Base-by-base conservation (phyloP, 2,329 filamentous ascomycete genomes). In the Onygena corvina region DNA sequence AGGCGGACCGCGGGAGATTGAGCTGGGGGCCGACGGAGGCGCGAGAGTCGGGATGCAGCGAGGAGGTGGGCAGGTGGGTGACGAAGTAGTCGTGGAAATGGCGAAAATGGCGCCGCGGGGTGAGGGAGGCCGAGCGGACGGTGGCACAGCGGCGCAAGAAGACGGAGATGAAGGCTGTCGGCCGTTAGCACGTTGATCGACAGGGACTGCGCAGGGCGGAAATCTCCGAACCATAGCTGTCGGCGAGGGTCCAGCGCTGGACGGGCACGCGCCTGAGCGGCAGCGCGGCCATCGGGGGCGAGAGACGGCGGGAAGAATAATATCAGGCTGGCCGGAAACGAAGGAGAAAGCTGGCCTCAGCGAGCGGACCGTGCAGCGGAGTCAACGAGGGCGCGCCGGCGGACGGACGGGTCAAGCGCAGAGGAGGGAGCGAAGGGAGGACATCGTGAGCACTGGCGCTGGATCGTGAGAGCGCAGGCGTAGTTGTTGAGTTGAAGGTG, bases 1-100 rank as follows among this genome's bases (percentile, higher is more conserved):
- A 92, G 20, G 86, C 86, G 57, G 86, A 79, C 58, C 88, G 84
- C 45, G 89, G 89, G 4, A 95, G 78, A 64, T 92, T 89, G 65
- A 94, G 88, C 57, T 86, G 83, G 25, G 80, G 80, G 2, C 80
- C 81, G 23, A 70, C 62, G 14, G 75, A 68, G 18, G 73, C 70
- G 49, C 80, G 75, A 30, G 85, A 84, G 66, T 96, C 90, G 5
- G 92, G 90, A 59, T 95, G 86, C 38, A 94, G 76, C 2, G 89
- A 95, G 11, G 88, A 93, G 14, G 88, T 94, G 3, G 92, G 90
- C 1, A 98, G 77, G 65, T 95, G 87, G 6, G 92, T 94, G 52
- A 96, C 86, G 66, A 98, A 98, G 72, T 98, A 96, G 59, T 93
- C 88, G 71, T 95, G 88, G 66, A 96, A 96, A 54, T 67, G 65